These are phyloP conservation scores for Capsicum rhomboideum DNA, from an alignment of 257 asterid genomes.

Conservation along the genomic window DNA sequence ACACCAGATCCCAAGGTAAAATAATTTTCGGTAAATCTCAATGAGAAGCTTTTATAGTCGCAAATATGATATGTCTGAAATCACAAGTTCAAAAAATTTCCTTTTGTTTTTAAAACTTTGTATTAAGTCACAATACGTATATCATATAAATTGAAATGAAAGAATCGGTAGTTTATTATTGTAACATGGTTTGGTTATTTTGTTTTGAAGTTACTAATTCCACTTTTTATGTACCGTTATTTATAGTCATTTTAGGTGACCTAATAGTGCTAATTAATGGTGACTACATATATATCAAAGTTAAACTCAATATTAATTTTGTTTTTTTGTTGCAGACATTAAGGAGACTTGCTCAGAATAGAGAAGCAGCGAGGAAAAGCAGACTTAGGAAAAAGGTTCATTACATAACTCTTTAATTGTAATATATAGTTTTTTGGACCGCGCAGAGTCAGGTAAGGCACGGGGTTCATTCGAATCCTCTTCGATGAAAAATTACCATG, in stretches of 20 bases:
- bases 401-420: not conserved
- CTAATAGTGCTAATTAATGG: not conserved
- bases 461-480: too few relatives aligned
- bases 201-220: not conserved
- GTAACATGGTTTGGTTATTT: not conserved
- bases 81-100: too few relatives aligned
- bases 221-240: not conserved
- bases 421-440: not conserved
- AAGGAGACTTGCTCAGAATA: conserved; percentile 92
- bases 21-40: too few relatives aligned
- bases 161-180: too few relatives aligned
- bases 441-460: too few relatives aligned
- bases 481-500: too few relatives aligned
- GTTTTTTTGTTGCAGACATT: conserved; percentile 31
- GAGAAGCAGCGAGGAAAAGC: conserved; percentile 97
- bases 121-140: too few relatives aligned
- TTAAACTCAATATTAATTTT: not conserved
- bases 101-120: too few relatives aligned
- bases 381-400: conserved; percentile 76
- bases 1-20: conserved; percentile 85
- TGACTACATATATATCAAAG: too few relatives aligned
- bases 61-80: too few relatives aligned
- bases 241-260: not conserved
- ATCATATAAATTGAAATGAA: too few relatives aligned
- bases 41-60: not conserved